phyloP scores from a whole-genome alignment of 371 early-diverging fungal genomes.

The Mortierella sp. region DNA sequence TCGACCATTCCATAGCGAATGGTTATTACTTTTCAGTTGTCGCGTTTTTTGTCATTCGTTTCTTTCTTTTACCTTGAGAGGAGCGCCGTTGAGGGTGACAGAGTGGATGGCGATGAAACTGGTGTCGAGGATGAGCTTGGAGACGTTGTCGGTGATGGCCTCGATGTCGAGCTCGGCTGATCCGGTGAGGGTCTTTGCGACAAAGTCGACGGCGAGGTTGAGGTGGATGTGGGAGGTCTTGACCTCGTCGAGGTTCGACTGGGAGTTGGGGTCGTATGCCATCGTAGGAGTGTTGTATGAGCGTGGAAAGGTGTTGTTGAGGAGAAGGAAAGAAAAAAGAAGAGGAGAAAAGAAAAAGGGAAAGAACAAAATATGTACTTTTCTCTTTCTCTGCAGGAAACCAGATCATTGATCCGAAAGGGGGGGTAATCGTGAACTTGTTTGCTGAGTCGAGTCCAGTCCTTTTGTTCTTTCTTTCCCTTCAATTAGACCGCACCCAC shows the following conservation, averaged over 20 bases:
- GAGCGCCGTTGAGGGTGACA: constrained; percentile 63
- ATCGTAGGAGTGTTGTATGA: constrained; percentile 16
- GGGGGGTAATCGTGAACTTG: neutral
- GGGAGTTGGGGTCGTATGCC: constrained; percentile 86
- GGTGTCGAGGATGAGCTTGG: constrained; percentile 85
- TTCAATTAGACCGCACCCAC: neutral
- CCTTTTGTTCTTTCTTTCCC: too few species aligned
- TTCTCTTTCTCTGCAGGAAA: neutral
- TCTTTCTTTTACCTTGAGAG: constrained; percentile 60
- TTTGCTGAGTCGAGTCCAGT: neutral
- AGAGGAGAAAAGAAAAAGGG: neutral
- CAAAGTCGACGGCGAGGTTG: constrained; percentile 83
- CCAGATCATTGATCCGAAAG: neutral
- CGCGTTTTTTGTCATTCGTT: neutral
- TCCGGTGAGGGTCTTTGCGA: constrained; percentile 76
- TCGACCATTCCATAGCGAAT: neutral
- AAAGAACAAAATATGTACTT: neutral
- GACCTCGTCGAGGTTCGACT: constrained; percentile 84
- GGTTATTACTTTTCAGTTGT: neutral
- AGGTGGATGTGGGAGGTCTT: constrained; percentile 83
- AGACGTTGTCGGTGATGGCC: constrained; percentile 64
- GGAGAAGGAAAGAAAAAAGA: neutral
- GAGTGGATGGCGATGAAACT: constrained; percentile 70
- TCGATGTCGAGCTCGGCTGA: constrained; percentile 71
- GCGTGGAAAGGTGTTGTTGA: neutral